A percentile compares a stretch with the other conserved stretches of the same genome.
Conservation (phyloP, 306 rosid genomes). For the Medicago lupulina region DNA sequence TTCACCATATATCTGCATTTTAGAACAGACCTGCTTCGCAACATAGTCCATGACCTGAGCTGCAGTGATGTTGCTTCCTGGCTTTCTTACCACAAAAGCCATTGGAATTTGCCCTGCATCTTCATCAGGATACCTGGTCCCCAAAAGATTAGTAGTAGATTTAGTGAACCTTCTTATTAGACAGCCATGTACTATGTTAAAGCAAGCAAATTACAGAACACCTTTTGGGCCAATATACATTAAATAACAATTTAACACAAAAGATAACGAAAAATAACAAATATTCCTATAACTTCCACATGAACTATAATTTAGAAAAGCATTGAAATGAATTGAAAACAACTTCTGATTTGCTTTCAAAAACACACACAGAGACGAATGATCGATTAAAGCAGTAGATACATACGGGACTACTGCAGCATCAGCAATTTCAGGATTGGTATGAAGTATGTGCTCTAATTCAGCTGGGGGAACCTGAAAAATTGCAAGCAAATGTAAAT, state of each 20-base stretch:
- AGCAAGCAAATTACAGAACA: not conserved
- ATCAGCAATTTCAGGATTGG: slow-evolving; percentile 79
- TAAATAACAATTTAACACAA: not conserved
- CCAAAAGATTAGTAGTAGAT: slow-evolving; percentile 27
- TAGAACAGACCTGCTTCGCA: slow-evolving; percentile 66
- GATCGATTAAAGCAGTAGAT: not conserved
- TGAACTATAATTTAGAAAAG: slow-evolving; percentile 8
- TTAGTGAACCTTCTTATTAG: slow-evolving; percentile 20
- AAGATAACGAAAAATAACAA: not conserved
- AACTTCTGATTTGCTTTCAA: not conserved
- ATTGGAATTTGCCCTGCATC: slow-evolving; percentile 87
- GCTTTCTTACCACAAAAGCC: slow-evolving; percentile 90
- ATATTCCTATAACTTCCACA: not conserved
- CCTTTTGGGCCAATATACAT: not conserved
- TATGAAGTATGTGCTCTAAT: slow-evolving; percentile 73
- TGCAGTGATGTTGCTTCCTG: slow-evolving; percentile 67
- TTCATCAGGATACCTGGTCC: slow-evolving; percentile 84
- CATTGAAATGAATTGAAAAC: not conserved
- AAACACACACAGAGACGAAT: not conserved
- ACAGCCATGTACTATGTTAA: not conserved
- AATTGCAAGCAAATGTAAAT: not conserved
- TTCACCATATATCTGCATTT: slow-evolving; percentile 7
- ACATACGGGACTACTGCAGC: slow-evolving; percentile 91
- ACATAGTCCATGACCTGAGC: slow-evolving; percentile 67
- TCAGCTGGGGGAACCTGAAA: slow-evolving; percentile 93